Percentiles rank a stretch among this genome's conserved stretches.
Conservation (phyloP, 768 basidiomycete genomes). For the Trametes maxima region DNA sequence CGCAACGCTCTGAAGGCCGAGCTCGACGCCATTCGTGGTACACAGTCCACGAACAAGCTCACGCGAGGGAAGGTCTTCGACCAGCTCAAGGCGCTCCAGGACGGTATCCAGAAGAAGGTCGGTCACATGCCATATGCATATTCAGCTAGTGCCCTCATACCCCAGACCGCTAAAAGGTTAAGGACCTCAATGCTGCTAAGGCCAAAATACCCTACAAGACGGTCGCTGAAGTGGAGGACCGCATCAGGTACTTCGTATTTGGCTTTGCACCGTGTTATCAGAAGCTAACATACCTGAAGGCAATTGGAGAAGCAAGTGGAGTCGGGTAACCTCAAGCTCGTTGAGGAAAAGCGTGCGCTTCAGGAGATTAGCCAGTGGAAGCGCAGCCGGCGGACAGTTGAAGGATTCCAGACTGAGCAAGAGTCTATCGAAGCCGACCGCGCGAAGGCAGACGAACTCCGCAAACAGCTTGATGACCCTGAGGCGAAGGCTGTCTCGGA, state of each 20-base stretch:
- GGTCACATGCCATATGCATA: conserved; percentile 1
- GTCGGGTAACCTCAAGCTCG: conserved; percentile 87
- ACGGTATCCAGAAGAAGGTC: conserved; percentile 84
- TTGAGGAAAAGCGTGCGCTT: conserved; percentile 95
- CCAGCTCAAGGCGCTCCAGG: conserved; percentile 78
- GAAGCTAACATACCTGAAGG: conserved; percentile 41
- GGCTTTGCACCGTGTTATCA: conserved; percentile 1
- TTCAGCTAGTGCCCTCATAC: background rate
- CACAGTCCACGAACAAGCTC: conserved; percentile 78
- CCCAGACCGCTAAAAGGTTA: conserved; percentile 53
- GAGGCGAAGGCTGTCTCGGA: conserved; percentile 80
- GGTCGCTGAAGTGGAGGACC: conserved; percentile 83
- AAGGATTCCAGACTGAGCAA: conserved; percentile 79
- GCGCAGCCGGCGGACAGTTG: conserved; percentile 73
- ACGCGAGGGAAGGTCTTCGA: conserved; percentile 72
- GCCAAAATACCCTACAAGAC: conserved; percentile 79
- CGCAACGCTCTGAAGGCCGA: conserved; percentile 74
- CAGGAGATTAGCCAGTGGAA: conserved; percentile 79
- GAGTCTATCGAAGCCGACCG: conserved; percentile 82
- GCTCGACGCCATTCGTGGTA: conserved; percentile 73
- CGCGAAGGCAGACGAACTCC: conserved; percentile 71
- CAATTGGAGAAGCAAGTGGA: conserved; percentile 89
- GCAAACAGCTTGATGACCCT: conserved; percentile 87
- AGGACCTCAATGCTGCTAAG: conserved; percentile 82
- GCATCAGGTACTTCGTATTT: conserved; percentile 67